Base-by-base conservation (phyloP, 2,329 filamentous ascomycete genomes). In the Coleophoma crateriformis region DNA sequence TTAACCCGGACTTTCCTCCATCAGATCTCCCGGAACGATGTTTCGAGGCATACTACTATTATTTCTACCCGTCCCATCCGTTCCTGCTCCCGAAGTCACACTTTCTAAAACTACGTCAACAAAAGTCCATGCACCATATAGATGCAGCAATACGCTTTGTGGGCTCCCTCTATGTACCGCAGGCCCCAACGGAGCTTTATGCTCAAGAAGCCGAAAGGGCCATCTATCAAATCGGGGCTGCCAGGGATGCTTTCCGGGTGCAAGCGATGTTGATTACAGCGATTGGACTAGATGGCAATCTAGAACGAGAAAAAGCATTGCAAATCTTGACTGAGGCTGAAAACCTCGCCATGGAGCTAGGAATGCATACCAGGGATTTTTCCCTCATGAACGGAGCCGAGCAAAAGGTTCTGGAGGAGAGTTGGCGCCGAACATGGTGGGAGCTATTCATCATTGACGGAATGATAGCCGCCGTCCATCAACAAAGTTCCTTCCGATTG, bases 381-480 rank as follows among this genome's bases (percentile, higher is more conserved):
- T 84, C 89, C 1, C 68, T 75, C 0, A 67, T 76, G 5, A 74
- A 89, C 58, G 84, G 86, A 14, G 72, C 76, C 27, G 81, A 81
- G 5, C 80, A 86, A 51, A 74, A 81, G 0, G 73, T 90, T 2
- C 64, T 91, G 3, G 88, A 92, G 63, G 91, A 96, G 67, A 88
- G 85, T 64, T 86, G 89, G 80, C 80, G 90, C 15, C 78, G 91
- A 51, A 96, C 90, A 1, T 96, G 90, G 90, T 96, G 91, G 91
- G 90, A 84, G 56, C 67, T 87, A 49, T 64, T 58, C 46, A 50
- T 63, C 27, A 79, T 89, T 13, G 90, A 95, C 64, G 88, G 86
- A 48, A 86, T 95, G 78, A 78, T 95, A 57, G 88, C 89, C 5
- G 88, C 88, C 3, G 83, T 95, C 57, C 88, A 87, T 57, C 79